Conservation (phyloP, 345 rosid genomes). For the Limnanthes douglasii region DNA sequence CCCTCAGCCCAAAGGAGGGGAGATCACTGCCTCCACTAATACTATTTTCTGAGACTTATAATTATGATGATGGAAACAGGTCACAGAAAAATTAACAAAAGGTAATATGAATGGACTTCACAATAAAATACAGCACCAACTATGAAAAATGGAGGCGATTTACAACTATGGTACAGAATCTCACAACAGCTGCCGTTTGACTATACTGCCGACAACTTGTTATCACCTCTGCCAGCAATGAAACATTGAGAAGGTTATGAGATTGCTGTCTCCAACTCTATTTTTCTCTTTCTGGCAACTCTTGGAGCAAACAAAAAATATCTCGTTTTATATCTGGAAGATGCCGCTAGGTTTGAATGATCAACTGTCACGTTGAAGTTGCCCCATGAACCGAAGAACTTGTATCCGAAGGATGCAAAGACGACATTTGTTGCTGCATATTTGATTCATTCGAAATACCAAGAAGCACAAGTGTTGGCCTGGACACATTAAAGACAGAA, state of each 20-base stretch:
- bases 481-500: constrained; percentile 15
- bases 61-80: too few relatives aligned
- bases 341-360: too few relatives aligned
- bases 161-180: constrained; percentile 18
- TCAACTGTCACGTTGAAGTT: constrained; percentile 28
- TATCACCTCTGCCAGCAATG: neutral
- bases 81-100: too few relatives aligned
- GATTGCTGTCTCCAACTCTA: neutral
- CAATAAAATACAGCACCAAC: too few relatives aligned
- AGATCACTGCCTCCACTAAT: too few relatives aligned
- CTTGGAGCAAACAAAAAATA: too few relatives aligned
- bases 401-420: constrained; percentile 42
- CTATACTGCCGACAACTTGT: too few relatives aligned
- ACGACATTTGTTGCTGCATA: constrained; percentile 20
- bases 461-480: constrained; percentile 58
- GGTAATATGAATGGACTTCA: too few relatives aligned
- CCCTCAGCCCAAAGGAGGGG: too few relatives aligned
- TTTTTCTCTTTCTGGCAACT: neutral
- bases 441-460: constrained; percentile 45
- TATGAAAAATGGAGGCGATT: too few relatives aligned
- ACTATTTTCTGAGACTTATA: too few relatives aligned
- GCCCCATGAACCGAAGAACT: constrained; percentile 46
- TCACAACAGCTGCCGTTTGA: neutral
- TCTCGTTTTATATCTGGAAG: too few relatives aligned
- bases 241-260: neutral